A percentile compares a stretch with the other conserved stretches of the same genome.
Evolutionary conservation across 768 basidiomycete genomes (phyloP).

Genomic region (Leucocoprinus leucothites): DNA sequence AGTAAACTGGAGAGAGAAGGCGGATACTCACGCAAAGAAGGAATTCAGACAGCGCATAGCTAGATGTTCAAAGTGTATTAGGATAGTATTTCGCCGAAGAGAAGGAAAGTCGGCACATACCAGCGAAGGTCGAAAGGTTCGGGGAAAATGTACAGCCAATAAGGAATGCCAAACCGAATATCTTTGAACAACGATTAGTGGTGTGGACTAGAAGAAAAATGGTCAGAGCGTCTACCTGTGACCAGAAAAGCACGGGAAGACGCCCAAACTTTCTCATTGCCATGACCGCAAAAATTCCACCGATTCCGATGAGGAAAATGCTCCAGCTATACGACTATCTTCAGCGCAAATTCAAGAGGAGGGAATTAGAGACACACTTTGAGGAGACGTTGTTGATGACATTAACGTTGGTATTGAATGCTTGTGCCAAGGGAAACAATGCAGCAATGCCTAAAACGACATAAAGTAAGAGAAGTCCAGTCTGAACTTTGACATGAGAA

Average conservation of each 20-base stretch:
- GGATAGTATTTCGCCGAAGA: neutral
- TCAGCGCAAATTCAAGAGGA: neutral
- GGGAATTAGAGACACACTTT: constrained; percentile 31
- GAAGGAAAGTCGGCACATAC: constrained; percentile 23
- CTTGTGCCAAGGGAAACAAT: constrained; percentile 55
- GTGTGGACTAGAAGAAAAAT: neutral
- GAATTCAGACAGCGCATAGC: constrained; percentile 57
- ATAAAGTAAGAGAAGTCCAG: neutral
- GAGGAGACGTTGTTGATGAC: constrained; percentile 63
- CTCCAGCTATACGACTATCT: constrained; percentile 45
- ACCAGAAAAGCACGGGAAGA: constrained; percentile 69
- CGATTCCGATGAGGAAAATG: constrained; percentile 58
- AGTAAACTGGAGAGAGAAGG: too few relatives aligned
- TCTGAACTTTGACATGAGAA: neutral
- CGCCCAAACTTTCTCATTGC: constrained; percentile 61
- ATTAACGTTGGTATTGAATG: constrained; percentile 51
- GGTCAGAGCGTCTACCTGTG: constrained; percentile 39
- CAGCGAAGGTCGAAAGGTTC: constrained; percentile 53
- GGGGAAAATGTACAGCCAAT: constrained; percentile 48
- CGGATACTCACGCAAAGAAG: constrained; percentile 46
- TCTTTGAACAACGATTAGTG: constrained; percentile 23
- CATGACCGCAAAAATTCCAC: constrained; percentile 57
- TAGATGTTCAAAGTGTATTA: constrained; percentile 13
- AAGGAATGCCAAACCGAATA: constrained; percentile 55
- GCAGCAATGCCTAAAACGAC: constrained; percentile 39